These are phyloP conservation scores for Penicillium daleae DNA, from an alignment of 495 filamentous ascomycete species.

Conservation along the genomic window DNA sequence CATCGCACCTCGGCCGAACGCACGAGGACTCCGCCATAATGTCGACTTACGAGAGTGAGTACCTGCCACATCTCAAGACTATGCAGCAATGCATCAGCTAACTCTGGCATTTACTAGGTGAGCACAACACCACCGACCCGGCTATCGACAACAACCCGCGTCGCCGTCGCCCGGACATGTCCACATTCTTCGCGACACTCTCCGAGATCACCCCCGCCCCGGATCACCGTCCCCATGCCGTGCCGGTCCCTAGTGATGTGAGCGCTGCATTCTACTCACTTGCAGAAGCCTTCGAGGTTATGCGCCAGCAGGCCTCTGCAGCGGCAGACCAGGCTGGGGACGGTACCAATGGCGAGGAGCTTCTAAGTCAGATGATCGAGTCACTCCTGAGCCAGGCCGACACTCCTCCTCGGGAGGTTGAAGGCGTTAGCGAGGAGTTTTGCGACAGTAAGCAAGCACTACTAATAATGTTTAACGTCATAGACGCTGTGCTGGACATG, in stretches of 20 bases:
- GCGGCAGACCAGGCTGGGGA: not conserved
- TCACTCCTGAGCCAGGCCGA: slow-evolving; percentile 64
- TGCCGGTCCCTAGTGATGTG: slow-evolving; percentile 73
- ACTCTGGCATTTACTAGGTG: slow-evolving; percentile 56
- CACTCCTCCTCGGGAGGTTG: slow-evolving; percentile 66
- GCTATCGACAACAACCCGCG: slow-evolving; percentile 36
- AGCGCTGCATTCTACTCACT: slow-evolving; percentile 63
- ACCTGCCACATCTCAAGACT: not conserved
- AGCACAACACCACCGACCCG: slow-evolving; percentile 70
- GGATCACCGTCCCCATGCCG: slow-evolving; percentile 57
- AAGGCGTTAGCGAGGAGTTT: slow-evolving; percentile 79
- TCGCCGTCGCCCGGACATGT: slow-evolving; percentile 77
- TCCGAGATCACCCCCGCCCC: slow-evolving; percentile 60
- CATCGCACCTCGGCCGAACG: slow-evolving; percentile 11
- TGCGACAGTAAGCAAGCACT: slow-evolving; percentile 58
- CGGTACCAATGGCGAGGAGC: slow-evolving; percentile 37
- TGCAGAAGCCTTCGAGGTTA: slow-evolving; percentile 60
- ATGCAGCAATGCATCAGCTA: not conserved
- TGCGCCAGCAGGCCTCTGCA: slow-evolving; percentile 41
- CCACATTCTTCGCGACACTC: slow-evolving; percentile 82
- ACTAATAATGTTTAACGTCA: not conserved
- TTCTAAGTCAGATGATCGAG: slow-evolving; percentile 65
- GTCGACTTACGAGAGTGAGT: slow-evolving; percentile 61
- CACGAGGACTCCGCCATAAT: slow-evolving; percentile 35
- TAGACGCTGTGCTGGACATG: not conserved